A percentile compares a stretch with the other conserved stretches of the same genome.
Conservation (phyloP, 23 red algal genomes). For the Gracilaria domingensis region DNA sequence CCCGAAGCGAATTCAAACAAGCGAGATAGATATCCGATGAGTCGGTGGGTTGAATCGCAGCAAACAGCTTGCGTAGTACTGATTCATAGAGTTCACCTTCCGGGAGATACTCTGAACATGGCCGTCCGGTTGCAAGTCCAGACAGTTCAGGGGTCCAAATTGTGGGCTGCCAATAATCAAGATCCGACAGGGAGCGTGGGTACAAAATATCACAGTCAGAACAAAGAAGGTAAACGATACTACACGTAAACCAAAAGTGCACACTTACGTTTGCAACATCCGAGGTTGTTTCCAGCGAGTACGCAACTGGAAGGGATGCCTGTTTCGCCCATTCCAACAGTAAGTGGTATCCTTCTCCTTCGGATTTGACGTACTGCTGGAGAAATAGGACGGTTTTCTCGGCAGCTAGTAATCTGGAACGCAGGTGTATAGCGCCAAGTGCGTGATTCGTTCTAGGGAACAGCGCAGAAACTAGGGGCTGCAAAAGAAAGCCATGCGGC, state of each 20-base stretch:
- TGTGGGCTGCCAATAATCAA: background rate
- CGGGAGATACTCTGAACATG: slow-evolving; percentile 38
- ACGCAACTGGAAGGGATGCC: background rate
- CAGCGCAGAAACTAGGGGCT: background rate
- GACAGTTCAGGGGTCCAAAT: slow-evolving; percentile 59
- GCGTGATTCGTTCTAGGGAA: background rate
- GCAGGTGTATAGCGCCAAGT: background rate
- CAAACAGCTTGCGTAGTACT: slow-evolving; percentile 24
- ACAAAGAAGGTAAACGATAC: background rate
- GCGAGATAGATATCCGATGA: slow-evolving; percentile 25
- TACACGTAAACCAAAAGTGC: background rate
- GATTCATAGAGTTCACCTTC: slow-evolving; percentile 36
- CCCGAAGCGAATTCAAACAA: slow-evolving; percentile 26
- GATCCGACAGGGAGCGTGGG: no score
- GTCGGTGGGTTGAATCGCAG: background rate
- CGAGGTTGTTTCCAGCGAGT: background rate
- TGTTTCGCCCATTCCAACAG: slow-evolving; percentile 26
- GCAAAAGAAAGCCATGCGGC: background rate
- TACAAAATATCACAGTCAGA: background rate
- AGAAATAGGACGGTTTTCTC: slow-evolving; percentile 12
- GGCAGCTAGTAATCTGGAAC: slow-evolving; percentile 9
- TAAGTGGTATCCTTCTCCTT: background rate
- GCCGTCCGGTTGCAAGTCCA: slow-evolving; percentile 52
- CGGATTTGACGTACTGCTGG: background rate
- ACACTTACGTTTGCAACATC: background rate